Base-by-base conservation (phyloP, 768 basidiomycete species). In the Royoungia palumana region DNA sequence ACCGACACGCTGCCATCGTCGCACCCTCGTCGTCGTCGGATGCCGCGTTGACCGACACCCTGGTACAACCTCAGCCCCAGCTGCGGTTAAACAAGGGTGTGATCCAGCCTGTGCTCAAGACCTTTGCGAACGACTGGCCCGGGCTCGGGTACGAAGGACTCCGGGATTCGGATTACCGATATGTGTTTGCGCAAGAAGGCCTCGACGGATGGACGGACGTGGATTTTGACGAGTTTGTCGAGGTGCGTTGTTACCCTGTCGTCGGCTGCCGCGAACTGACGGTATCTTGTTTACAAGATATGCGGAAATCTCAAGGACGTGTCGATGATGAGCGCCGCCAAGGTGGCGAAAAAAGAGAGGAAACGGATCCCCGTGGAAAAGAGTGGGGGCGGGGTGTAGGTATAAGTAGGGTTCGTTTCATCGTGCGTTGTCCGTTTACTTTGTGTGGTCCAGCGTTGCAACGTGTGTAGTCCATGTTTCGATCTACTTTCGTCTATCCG, bases 141-240 rank as follows among this genome's bases (percentile, higher is more conserved):
- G 64, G 62, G 0, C 58, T 61, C 13, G 82, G 79, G 24, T 88
- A 89, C 56, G 81, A 80, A 55, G 76, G 71, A 13, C 71, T 87
- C 49, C 71, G 77, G 44, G 65, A 72, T 36, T 79, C 81, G 54
- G 88, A 91, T 52, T 75, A 83, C 36, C 77, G 82, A 28, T 87
- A 90, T 62, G 89, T 91, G 1, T 74, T 94, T 44, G 76, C 77
- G 47, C 83, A 87, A 63, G 83, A 87, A 51, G 93, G 89, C 4
- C 81, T 89, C 65, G 69, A 72, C 41, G 67, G 68, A 19, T 72
- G 75, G 57, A 66, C 68, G 24, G 76, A 77, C 22, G 69, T 96
- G 40, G 81, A 84, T 53, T 82, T 91, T 59, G 88, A 94, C 55
- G 89, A 90, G 62, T 94, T 94, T 65, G 74, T 94, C 41, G 91